phyloP scores from a whole-genome alignment of 2,329 filamentous ascomycete genomes.

The Paecilomyces dactylethromorphus region DNA sequence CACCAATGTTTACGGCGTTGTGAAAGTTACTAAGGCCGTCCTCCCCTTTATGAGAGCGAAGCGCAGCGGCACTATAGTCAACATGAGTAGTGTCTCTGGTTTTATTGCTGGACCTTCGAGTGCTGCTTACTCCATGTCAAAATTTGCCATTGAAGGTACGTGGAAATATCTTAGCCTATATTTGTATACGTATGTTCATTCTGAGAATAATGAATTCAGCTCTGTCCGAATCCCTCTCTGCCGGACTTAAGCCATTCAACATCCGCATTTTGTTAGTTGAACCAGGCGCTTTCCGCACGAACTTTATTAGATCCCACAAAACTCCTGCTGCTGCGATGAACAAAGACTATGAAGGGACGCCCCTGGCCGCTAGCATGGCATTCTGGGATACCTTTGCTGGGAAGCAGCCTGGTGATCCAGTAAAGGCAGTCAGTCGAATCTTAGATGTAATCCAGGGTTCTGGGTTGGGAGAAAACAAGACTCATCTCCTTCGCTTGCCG shows the following conservation, averaged over 20 bases:
- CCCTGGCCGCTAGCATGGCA: slow-evolving; percentile 17
- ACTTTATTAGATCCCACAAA: slow-evolving; percentile 26
- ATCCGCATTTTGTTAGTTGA: slow-evolving; percentile 34
- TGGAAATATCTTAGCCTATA: no score
- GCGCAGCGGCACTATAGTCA: slow-evolving; percentile 38
- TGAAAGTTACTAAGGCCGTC: slow-evolving; percentile 35
- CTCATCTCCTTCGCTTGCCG: neutral
- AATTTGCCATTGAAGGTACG: no score
- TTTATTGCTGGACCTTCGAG: slow-evolving; percentile 32
- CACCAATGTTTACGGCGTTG: slow-evolving; percentile 42
- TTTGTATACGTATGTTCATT: no score
- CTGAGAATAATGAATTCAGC: slow-evolving; percentile 37
- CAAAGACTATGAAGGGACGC: slow-evolving; percentile 36
- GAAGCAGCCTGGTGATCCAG: slow-evolving; percentile 6
- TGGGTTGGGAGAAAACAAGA: slow-evolving; percentile 3
- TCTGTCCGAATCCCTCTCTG: no score
- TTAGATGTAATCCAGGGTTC: slow-evolving; percentile 7
- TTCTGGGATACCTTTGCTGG: neutral
- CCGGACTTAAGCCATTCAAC: slow-evolving; percentile 11
- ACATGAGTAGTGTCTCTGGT: slow-evolving; percentile 41
- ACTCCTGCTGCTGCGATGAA: slow-evolving; percentile 23
- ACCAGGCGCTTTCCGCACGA: slow-evolving; percentile 37
- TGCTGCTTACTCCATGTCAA: no score
- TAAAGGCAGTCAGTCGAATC: slow-evolving; percentile 4
- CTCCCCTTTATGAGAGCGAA: slow-evolving; percentile 39